phyloP scores from a whole-genome alignment of 2,329 filamentous ascomycete species.

The Aspergillus awamori region DNA sequence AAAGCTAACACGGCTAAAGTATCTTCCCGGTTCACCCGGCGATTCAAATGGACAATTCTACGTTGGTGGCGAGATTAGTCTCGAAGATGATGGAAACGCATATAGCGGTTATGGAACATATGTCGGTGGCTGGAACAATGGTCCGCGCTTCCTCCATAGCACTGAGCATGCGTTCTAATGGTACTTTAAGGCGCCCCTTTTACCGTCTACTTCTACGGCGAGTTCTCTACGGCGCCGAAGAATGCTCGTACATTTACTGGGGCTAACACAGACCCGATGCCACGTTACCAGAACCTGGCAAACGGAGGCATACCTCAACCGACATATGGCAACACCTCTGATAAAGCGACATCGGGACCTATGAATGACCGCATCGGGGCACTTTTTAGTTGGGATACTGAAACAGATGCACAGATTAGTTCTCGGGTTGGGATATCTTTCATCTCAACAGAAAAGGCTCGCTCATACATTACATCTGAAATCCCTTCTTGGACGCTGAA shows the following conservation, averaged over 20 bases:
- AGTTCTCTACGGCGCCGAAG: slow-evolving; percentile 43
- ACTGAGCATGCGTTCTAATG: neutral
- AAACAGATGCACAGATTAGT: slow-evolving; percentile 53
- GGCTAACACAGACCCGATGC: slow-evolving; percentile 38
- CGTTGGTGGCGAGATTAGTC: slow-evolving; percentile 45
- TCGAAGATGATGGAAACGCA: slow-evolving; percentile 40
- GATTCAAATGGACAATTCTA: slow-evolving; percentile 46
- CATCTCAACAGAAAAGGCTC: slow-evolving; percentile 66
- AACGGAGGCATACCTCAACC: slow-evolving; percentile 61
- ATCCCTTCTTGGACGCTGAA: slow-evolving; percentile 67
- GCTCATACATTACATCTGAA: slow-evolving; percentile 64
- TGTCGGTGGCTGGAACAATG: slow-evolving; percentile 50
- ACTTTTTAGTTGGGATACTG: slow-evolving; percentile 61
- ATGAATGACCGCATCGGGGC: slow-evolving; percentile 60
- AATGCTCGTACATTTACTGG: slow-evolving; percentile 43
- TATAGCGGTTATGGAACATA: slow-evolving; percentile 55
- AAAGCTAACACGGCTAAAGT: slow-evolving; percentile 41
- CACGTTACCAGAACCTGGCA: slow-evolving; percentile 54
- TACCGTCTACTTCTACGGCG: slow-evolving; percentile 50
- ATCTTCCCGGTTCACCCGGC: slow-evolving; percentile 49
- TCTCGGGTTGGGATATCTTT: slow-evolving; percentile 69
- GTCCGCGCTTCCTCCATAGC: slow-evolving; percentile 18
- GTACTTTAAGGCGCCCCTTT: slow-evolving; percentile 38
- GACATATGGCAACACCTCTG: slow-evolving; percentile 52
- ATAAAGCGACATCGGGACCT: slow-evolving; percentile 59